phyloP scores from a whole-genome alignment of 768 basidiomycete species.

The Leccinum truebloodii region DNA sequence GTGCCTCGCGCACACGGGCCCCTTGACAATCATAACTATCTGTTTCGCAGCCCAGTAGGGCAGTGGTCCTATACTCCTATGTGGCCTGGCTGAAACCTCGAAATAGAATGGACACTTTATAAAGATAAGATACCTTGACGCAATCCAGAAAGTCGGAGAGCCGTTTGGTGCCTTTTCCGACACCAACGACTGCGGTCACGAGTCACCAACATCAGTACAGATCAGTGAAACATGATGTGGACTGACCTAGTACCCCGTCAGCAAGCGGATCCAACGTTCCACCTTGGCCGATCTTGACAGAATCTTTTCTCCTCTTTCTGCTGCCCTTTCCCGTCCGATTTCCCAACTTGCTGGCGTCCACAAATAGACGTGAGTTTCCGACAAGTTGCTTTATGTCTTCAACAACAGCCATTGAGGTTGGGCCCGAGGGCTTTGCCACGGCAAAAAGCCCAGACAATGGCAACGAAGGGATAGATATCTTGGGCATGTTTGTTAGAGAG shows the following conservation, averaged over 20 bases:
- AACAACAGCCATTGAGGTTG: slow-evolving; percentile 88
- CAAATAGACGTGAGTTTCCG: slow-evolving; percentile 74
- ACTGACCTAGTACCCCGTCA: slow-evolving; percentile 87
- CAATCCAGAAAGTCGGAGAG: slow-evolving; percentile 83
- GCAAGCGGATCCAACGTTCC: slow-evolving; percentile 97
- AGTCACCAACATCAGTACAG: slow-evolving; percentile 6
- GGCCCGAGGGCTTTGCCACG: slow-evolving; percentile 88
- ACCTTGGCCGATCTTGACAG: slow-evolving; percentile 86
- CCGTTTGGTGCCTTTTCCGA: slow-evolving; percentile 89
- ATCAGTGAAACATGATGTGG: neutral
- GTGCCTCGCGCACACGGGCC: slow-evolving; percentile 69
- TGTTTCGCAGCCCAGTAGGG: slow-evolving; percentile 90
- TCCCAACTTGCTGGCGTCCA: slow-evolving; percentile 56
- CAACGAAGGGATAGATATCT: slow-evolving; percentile 48
- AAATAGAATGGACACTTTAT: slow-evolving; percentile 2
- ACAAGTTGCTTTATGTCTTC: slow-evolving; percentile 85
- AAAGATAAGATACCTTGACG: slow-evolving; percentile 61
- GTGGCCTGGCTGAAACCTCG: slow-evolving; percentile 18
- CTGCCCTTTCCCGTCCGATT: slow-evolving; percentile 49
- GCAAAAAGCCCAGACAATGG: slow-evolving; percentile 86
- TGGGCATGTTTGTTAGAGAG: slow-evolving; percentile 57
- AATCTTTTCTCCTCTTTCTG: slow-evolving; percentile 39
- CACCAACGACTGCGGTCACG: slow-evolving; percentile 68
- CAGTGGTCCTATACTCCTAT: slow-evolving; percentile 91
- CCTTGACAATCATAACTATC: slow-evolving; percentile 95